Percentiles rank a stretch among this genome's conserved stretches.
Evolutionary conservation across 78 protist genomes (phyloP).

Genomic region (Monocercomonoides exilis): DNA sequence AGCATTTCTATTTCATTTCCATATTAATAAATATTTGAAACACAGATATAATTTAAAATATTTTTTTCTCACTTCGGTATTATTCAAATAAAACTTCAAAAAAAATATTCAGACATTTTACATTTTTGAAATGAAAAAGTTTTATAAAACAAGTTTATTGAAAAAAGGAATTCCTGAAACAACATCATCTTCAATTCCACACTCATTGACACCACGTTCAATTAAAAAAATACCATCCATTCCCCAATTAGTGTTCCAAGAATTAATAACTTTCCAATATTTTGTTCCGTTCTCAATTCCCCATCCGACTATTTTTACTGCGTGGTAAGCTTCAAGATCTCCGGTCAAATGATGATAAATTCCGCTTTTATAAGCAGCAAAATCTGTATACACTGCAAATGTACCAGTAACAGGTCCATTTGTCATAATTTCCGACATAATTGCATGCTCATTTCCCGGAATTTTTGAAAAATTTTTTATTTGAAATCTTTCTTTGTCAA

Average conservation of each 20-base stretch:
- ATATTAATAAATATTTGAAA: no score
- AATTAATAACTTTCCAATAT: not conserved
- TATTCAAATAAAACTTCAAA: no score
- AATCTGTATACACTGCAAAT: not conserved
- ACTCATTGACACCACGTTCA: slow-evolving; percentile 29
- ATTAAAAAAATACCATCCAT: slow-evolving; percentile 20
- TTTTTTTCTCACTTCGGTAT: no score
- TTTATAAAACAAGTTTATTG: no score
- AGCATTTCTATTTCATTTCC: no score
- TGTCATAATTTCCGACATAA: not conserved
- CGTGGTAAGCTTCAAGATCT: slow-evolving; percentile 31
- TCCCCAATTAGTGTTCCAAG: slow-evolving; percentile 36
- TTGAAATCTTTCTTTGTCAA: not conserved
- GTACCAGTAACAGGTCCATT: not conserved
- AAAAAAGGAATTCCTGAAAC: no score
- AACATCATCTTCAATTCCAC: slow-evolving; percentile 41
- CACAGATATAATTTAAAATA: no score
- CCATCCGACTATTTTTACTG: slow-evolving; percentile 35
- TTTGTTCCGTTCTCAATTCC: slow-evolving; percentile 20
- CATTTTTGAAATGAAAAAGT: no score
- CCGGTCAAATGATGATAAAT: slow-evolving; percentile 27
- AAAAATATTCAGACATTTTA: no score
- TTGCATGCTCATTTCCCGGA: not conserved
- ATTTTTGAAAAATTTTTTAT: not conserved
- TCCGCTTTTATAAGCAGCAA: slow-evolving; percentile 9